Evolutionary conservation across 306 rosid genomes (phyloP).

Genomic region (Ormosia semicastrata): DNA sequence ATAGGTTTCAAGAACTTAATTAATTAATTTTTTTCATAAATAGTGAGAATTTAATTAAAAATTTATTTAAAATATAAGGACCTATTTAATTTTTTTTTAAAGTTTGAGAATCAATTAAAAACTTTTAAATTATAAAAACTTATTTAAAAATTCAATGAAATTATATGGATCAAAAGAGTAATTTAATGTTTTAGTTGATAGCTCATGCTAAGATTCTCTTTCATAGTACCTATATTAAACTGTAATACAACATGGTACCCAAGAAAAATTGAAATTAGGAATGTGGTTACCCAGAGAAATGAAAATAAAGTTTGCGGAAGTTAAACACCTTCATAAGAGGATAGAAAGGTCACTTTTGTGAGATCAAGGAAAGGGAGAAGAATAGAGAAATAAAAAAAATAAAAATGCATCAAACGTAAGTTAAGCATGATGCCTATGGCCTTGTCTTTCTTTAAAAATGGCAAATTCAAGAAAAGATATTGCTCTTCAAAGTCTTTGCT

Average conservation of each 20-base stretch:
- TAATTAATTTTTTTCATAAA: too few relatives aligned
- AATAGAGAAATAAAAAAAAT: neutral
- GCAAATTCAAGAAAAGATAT: neutral
- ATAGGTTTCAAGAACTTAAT: too few relatives aligned
- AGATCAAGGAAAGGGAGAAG: neutral
- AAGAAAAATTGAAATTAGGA: neutral
- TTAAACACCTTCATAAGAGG: neutral
- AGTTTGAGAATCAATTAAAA: too few relatives aligned
- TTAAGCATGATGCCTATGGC: neutral
- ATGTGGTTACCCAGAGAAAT: neutral
- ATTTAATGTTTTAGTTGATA: neutral
- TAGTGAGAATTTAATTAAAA: too few relatives aligned
- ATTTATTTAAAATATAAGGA: too few relatives aligned
- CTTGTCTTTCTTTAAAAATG: neutral
- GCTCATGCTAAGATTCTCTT: neutral
- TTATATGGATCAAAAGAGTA: too few relatives aligned
- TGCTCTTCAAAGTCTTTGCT: neutral
- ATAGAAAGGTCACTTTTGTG: neutral
- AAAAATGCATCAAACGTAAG: neutral
- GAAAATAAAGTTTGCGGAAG: neutral
- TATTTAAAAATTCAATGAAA: too few relatives aligned
- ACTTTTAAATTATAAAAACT: too few relatives aligned
- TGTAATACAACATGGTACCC: neutral
- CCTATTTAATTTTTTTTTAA: too few relatives aligned
- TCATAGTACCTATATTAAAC: neutral